Evolutionary conservation across 2,329 filamentous ascomycete genomes (phyloP), one percentile per base, ranked within the genome.

Genomic region (Colletotrichum costaricense): DNA sequence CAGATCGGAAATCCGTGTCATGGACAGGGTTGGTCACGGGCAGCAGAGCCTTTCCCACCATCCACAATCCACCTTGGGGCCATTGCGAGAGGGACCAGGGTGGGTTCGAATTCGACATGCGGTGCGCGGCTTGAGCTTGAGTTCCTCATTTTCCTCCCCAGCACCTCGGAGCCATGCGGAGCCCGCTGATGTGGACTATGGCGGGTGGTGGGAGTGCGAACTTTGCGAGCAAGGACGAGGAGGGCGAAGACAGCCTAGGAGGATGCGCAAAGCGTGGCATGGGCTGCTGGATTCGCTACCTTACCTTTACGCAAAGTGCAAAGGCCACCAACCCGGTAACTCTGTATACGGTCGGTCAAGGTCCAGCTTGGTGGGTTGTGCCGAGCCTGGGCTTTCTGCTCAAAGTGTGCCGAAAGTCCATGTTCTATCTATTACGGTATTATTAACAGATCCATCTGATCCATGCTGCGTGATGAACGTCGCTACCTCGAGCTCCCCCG

Each of bases 281-380:
- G 57, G 33, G 33, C 33, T n/a, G 66, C 57, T 46, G 56, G 14
- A 55, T 49, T 52, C 46, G 58, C 24, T 49, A 59, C 67, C 52
- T 42, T 19, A 42, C 38, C 38, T 42, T 42, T 42, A 42, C 38
- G 38, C 67, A 65, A 65, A 69, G 46, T 59, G 38, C 35, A 64
- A 69, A 54, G 28, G 52, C 35, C 57, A 71, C 42, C 42, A 49
- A 49, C 19, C 42, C 42, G 42, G 42, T 49, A 71, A 56, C 46
- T 67, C 55, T 46, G 54, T 58, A 49, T n/a, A n/a, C 42, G 30
- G 16, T 54, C 28, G 56, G 65, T 24, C 64, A 73, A 73, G 70
- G 60, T 56, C 66, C 66, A 69, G 59, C 55, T 42, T 42, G 49
- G 70, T 69, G 70, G 70, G 70, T 70, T 73, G 67, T 70, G 70